Evolutionary conservation across 2,329 filamentous ascomycete genomes (phyloP), one percentile per base, ranked within the genome.

Genomic region (Fusarium sp.): DNA sequence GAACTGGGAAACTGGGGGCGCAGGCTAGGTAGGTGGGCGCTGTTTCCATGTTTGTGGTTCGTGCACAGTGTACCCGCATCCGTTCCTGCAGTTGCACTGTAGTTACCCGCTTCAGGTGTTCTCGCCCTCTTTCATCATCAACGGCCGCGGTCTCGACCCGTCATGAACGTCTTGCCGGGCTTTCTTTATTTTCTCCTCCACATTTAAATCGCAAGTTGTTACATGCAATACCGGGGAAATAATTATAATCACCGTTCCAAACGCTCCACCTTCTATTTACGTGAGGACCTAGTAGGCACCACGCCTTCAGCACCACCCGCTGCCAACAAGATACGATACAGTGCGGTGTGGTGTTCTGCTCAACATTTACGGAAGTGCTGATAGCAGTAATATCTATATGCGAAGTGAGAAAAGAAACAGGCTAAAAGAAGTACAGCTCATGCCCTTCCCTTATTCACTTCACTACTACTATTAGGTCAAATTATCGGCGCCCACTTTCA

Each of bases 371-470:
- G 23, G 23, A 23, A 23, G 23, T 23, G 9, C 14, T 35, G 9
- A 35, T n/a, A 35, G 15, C 13, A 45, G 56, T 25, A 61, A 40
- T 45, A 25, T n/a, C n/a, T n/a, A n/a, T 17, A 41, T 22, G 46
- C 40, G 46, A 61, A 39, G 17, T n/a, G 17, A 17, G 17, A 37
- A 37, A 46, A 43, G 39, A 39, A 61, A 62, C 46, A 62, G 56
- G 56, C 58, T 63, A 56, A 62, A 63, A 62, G 20, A 62, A 47
- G 43, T 45, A 54, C 51, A 35, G 63, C 17, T 51, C 59, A 56
- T 58, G 62, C 60, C 68, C 70, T 62, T 68, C 39, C 25, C 19
- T 52, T 37, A 15, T 32, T 22, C 45, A 30, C 22, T 46, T 23
- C 22, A 33, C 46, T 25, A 33, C 47, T 46, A 55, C 41, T 47